phyloP scores from a whole-genome alignment of 2,329 filamentous ascomycete species.

The Apiospora malaysiana region DNA sequence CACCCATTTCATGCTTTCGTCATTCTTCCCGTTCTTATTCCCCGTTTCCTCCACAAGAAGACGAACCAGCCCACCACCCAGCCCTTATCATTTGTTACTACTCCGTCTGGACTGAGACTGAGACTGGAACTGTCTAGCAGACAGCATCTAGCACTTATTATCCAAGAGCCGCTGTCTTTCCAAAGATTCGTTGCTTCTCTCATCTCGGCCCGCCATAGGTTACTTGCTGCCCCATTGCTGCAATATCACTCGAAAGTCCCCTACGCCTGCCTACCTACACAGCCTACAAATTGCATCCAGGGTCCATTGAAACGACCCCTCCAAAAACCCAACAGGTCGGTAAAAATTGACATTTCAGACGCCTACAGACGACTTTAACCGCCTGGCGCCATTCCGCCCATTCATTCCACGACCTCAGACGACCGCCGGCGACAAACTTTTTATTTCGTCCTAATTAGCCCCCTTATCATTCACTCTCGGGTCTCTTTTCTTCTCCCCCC shows the following conservation, averaged over 20 bases:
- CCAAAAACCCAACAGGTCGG: constrained; percentile 14
- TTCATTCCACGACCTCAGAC: constrained; percentile 2
- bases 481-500: background rate
- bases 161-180: background rate
- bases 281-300: background rate
- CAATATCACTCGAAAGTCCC: background rate
- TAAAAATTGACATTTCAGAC: constrained; percentile 12
- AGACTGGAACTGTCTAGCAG: background rate
- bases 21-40: constrained; percentile 12
- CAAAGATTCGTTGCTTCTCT: background rate
- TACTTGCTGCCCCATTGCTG: background rate
- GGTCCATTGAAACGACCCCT: constrained; percentile 16
- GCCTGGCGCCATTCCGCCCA: constrained; percentile 15
- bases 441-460: constrained; percentile 15
- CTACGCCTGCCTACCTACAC: background rate
- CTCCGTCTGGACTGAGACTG: background rate
- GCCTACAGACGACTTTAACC: constrained; percentile 20
- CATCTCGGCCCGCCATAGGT: background rate
- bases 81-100: background rate
- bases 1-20: constrained; percentile 8
- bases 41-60: background rate
- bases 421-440: constrained; percentile 1
- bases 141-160: constrained; percentile 4
- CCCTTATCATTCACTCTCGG: background rate
- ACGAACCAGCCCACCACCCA: background rate